Conservation (phyloP, 768 basidiomycete genomes). For the Termitomyces titanicus region DNA sequence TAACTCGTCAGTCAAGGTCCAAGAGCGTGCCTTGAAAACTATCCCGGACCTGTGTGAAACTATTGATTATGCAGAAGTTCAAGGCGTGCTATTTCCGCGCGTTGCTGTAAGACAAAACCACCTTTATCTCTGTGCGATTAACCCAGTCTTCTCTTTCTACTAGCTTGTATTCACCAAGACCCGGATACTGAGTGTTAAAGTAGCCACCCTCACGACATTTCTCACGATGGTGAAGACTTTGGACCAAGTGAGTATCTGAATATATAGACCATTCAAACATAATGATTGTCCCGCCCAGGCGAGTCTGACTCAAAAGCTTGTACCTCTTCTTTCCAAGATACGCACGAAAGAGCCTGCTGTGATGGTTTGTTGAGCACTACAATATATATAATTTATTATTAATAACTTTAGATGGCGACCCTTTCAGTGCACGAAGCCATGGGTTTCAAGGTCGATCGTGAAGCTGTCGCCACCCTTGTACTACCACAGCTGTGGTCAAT, state of each 20-base stretch:
- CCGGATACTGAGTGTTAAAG: slow-evolving; percentile 85
- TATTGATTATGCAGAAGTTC: slow-evolving; percentile 94
- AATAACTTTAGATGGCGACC: slow-evolving; percentile 69
- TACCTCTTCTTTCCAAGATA: slow-evolving; percentile 91
- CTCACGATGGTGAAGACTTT: slow-evolving; percentile 84
- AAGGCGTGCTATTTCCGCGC: slow-evolving; percentile 83
- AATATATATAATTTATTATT: background rate
- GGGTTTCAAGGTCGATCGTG: slow-evolving; percentile 92
- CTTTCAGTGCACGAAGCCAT: slow-evolving; percentile 91
- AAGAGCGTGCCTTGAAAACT: slow-evolving; percentile 81
- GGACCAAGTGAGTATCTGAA: slow-evolving; percentile 60
- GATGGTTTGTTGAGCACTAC: slow-evolving; percentile 52
- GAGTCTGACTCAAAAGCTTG: slow-evolving; percentile 91
- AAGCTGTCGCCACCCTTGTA: slow-evolving; percentile 86
- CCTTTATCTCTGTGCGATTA: background rate
- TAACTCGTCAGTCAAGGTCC: slow-evolving; percentile 51
- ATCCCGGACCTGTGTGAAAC: slow-evolving; percentile 90
- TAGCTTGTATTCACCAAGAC: slow-evolving; percentile 94
- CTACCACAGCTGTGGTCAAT: slow-evolving; percentile 94
- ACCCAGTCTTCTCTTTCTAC: slow-evolving; percentile 3
- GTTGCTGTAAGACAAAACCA: slow-evolving; percentile 68
- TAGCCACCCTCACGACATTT: slow-evolving; percentile 82
- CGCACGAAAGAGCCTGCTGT: slow-evolving; percentile 95
- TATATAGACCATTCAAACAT: background rate
- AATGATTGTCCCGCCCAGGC: slow-evolving; percentile 36